Base-by-base conservation (phyloP, 371 early-diverging fungal species). In the Actinomortierella wolfii region DNA sequence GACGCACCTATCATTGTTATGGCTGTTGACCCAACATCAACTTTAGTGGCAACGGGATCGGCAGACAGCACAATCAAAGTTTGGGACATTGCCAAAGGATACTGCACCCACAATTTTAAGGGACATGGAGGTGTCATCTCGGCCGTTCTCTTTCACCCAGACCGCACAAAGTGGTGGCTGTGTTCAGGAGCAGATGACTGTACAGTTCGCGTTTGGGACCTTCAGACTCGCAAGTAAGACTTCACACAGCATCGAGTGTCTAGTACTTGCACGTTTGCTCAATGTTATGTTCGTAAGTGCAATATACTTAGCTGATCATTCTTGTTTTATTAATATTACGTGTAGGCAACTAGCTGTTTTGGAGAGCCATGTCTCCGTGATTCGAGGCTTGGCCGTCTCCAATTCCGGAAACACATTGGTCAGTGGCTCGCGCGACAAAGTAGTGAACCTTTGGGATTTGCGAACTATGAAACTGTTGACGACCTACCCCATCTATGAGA, bases 61-160 rank as follows among this genome's bases (percentile, higher is more conserved):
- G 97, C 99, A 0, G 99, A 98, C 79, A 89, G 90, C 64, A 90
- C 92, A 8, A 90, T 98, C 55, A 92, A 91, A 57, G 93, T 97
- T 4, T 98, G 97, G 96, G 96, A 98, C 79, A 91, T 94, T 45
- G 93, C 91, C 54, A 82, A 87, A 53, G 95, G 95, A n/a, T 95
- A 82, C 78, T 94, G 93, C 65, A 97, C 99, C 26, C 99, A 98
- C 74, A 92, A 93, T 70, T 91, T 98, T 61, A 86, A 83, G 48
- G 97, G 98, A 41, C 99, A 98, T 59, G 82, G 90, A 40, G 97
- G 97, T 40, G 88, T 97, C 20, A 80, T 98, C 51, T 87, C 90
- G 48, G 86, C 89, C 0, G 81, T 98, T 24, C 88, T 89, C 58
- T 98, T 97, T 76, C 91, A 91, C 51, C 83, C 88, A 5, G 79